Evolutionary conservation across 73 alveolate species (phyloP), one percentile per base, ranked within the genome.

Genomic region (Stentor coeruleus): DNA sequence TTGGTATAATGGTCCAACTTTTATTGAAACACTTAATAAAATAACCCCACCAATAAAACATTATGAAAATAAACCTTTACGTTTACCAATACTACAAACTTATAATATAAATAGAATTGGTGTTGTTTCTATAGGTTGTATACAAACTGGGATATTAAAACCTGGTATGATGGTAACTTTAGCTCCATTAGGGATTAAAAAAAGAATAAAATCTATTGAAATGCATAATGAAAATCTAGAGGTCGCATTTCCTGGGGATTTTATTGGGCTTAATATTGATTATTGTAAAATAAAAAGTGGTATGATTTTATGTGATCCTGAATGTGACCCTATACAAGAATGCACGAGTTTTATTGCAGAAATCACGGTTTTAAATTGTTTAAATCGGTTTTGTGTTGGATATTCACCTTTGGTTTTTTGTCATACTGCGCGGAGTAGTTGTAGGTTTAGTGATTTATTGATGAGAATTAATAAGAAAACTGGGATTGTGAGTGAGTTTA

Each of bases 31-130:
- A 87, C 87, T 95, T 72, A 98, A 95, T 92, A 91, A 86, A n/a
- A n/a, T n/a, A n/a, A n/a, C n/a, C n/a, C n/a, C n/a, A 58, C 95
- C 93, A 59, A 98, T 98, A 85, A 90, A 89, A 87, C 91, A 98
- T 89, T 98, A 97, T 83, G 82, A 87, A 76, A 96, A 94, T 75
- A 94, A 92, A 90, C 98, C 99, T 42, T 90, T 95, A 84, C 91
- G 99, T 89, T 84, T 95, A 74, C 99, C 99, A 74, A 85, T 95
- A 58, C 92, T 92, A 88, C 98, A 95, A 85, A 97, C 92, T 39
- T 95, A 94, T 90, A 94, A 94, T 89, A 95, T 95, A 88, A 92
- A 96, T 58, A 98, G 98, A 81, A 91, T 94, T 81, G 99, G 99
- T 76, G 90, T 98, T 39, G 99, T 95, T 86, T 94, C 98, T 55